Conservation (phyloP, 2,329 filamentous ascomycete genomes). For the Aspergillus melleus region DNA sequence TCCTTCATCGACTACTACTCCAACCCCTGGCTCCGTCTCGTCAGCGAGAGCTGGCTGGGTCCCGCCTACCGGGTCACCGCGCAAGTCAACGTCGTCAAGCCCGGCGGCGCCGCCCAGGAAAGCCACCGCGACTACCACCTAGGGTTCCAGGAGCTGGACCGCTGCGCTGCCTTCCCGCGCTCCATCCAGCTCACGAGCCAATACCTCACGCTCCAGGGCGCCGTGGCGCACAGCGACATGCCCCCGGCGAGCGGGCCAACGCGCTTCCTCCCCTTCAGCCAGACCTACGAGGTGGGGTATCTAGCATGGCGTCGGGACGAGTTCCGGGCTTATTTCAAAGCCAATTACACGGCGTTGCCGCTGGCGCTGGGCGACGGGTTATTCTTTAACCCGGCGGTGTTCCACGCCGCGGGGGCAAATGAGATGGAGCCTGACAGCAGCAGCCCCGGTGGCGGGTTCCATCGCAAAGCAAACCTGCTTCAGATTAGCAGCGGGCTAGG, state of each 20-base stretch:
- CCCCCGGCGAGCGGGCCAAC: slow-evolving; percentile 60
- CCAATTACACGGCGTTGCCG: slow-evolving; percentile 55
- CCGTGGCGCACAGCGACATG: slow-evolving; percentile 63
- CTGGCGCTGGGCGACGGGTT: slow-evolving; percentile 59
- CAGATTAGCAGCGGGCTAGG: slow-evolving; percentile 64
- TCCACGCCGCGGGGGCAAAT: slow-evolving; percentile 64
- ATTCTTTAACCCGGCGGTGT: slow-evolving; percentile 65
- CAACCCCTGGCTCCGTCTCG: slow-evolving; percentile 57
- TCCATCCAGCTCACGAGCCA: slow-evolving; percentile 56
- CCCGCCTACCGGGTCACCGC: slow-evolving; percentile 61
- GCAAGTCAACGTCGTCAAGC: slow-evolving; percentile 64
- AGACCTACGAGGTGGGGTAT: slow-evolving; percentile 58
- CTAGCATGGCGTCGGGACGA: slow-evolving; percentile 56
- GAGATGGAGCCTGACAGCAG: slow-evolving; percentile 22
- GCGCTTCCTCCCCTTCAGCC: slow-evolving; percentile 61
- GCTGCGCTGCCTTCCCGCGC: slow-evolving; percentile 51
- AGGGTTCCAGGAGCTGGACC: slow-evolving; percentile 58
- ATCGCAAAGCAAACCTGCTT: slow-evolving; percentile 61
- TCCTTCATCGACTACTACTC: slow-evolving; percentile 61
- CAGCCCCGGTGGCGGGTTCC: slow-evolving; percentile 35
- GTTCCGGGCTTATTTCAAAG: slow-evolving; percentile 56
- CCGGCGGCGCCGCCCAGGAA: slow-evolving; percentile 58
- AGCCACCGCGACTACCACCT: slow-evolving; percentile 65
- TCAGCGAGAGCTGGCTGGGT: slow-evolving; percentile 60
- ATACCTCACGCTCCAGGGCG: slow-evolving; percentile 63